phyloP scores from a whole-genome alignment of 768 basidiomycete genomes.

The Serendipita sp. region DNA sequence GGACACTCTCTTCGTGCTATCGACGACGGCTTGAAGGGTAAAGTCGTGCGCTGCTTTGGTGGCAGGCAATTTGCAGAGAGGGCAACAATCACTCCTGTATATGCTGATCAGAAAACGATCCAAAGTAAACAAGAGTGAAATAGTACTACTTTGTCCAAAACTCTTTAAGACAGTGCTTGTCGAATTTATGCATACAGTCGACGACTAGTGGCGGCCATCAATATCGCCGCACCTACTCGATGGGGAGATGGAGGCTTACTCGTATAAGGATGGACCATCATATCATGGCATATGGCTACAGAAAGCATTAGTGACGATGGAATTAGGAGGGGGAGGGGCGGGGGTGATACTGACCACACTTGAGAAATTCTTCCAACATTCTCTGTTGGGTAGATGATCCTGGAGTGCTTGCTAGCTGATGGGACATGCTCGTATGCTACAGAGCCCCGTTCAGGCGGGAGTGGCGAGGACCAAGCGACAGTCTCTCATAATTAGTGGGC shows the following conservation, averaged over 20 bases:
- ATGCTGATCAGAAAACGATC: neutral
- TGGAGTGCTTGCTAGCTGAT: no score
- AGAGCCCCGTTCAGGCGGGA: no score
- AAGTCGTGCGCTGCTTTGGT: constrained; percentile 1
- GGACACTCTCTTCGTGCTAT: neutral
- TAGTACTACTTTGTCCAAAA: neutral
- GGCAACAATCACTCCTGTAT: constrained; percentile 3
- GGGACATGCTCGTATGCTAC: no score
- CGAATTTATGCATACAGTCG: constrained; percentile 4
- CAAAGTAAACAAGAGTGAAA: neutral
- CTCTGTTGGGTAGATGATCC: neutral
- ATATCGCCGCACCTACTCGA: neutral
- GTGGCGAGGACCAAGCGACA: no score
- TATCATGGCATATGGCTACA: constrained; percentile 1
- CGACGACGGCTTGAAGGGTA: neutral
- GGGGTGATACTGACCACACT: neutral
- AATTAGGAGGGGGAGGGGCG: no score
- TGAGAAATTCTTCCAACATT: neutral
- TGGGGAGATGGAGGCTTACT: neutral
- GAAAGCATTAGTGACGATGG: neutral
- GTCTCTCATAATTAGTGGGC: no score
- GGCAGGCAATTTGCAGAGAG: neutral
- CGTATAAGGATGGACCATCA: neutral
- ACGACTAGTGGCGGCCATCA: neutral
- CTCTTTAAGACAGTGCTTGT: neutral